Evolutionary conservation across 306 rosid species (phyloP), one percentile per base, ranked within the genome.

Genomic region (Gleditsia sinensis): DNA sequence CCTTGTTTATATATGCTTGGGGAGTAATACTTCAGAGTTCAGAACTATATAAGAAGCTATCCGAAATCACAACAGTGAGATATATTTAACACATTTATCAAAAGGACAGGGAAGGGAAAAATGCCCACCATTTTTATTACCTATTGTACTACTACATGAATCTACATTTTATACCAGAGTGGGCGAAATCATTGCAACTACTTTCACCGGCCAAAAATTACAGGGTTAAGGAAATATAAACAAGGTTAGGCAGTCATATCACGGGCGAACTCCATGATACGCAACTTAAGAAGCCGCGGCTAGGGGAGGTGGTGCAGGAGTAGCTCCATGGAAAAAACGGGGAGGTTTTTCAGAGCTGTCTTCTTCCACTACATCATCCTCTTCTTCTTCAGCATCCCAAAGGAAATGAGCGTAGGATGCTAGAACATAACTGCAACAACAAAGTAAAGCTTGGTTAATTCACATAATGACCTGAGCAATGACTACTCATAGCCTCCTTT

Each of bases 341-440:
- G 75, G 42, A 54, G 89, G 62, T 36, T 45, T 70, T 33, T 50
- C 59, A 24, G 60, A 51, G 20, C 69, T 64, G 69, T 46, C 83
- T 72, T 78, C 83, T 65, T 45, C 73, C 51, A 66, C 80, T 30
- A 50, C 81, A 30, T 78, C 78, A 0, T 75, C 94, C 1, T 82
- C 97, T 54, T 87, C 97, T 54, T 87, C 98, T 53, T 83, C 90
- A 2, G 92, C 86, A 51, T 94, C 98, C 98, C 98, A 94, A 24
- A 94, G 96, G 74, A 94, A 91, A 62, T 73, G 86, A 27, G 98
- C 98, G 30, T 91, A 91, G 0, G 96, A 88, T 57, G 97, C 98
- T 16, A 91, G 72, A 78, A 94, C 94, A 81, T 82, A 86, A 80
- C 97, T 93, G 83, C 92, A 87, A 36, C 39, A 80, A 50, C 62